Base-by-base conservation (phyloP, 306 rosid species). In the Quercus dentata region DNA sequence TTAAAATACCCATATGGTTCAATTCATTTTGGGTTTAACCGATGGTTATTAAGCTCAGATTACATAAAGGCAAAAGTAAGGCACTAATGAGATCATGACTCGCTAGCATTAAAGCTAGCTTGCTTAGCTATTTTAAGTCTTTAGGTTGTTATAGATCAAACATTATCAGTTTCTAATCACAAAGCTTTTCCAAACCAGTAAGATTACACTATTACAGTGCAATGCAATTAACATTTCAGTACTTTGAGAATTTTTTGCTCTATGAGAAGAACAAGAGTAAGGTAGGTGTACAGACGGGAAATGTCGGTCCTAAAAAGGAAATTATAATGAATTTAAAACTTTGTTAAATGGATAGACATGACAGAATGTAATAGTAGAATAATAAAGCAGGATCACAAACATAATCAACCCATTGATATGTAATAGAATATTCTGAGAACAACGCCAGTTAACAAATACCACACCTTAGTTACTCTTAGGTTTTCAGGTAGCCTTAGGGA, bases 401-500 rank as follows among this genome's bases (percentile, higher is more conserved):
- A 25, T 46, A 19, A 52, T 51, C 33, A 13, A 25, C 4, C 41
- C 54, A 71, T 6, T 38, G 1, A 17, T 69, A 23, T 17, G n/a
- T 21, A 8, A n/a, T 27, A 38, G 20, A 38, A 41, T 17, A 41
- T 19, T 44, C 2, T 70, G 23, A 19, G 51, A 62, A 74, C 7
- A 33, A 35, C 74, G 71, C 20, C 46, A 38, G 73, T 19, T 33
- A 41, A 76, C 33, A 72, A 76, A 69, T 67, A 56, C 12, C 74
- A 72, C 75, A 91, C 99, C 95, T 90, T 95, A 74, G 83, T 92
- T 19, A 89, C 95, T 83, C 97, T 89, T 9, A 87, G 65, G 80
- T 88, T 92, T 82, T 94, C 98, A 19, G 94, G 91, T 49, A 94
- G 92, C 92, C 94, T 94, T 90, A 88, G 83, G 80, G 99, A 91